Conservation (phyloP, 2,329 filamentous ascomycete genomes). For the Pseudohalonectria lignicola region DNA sequence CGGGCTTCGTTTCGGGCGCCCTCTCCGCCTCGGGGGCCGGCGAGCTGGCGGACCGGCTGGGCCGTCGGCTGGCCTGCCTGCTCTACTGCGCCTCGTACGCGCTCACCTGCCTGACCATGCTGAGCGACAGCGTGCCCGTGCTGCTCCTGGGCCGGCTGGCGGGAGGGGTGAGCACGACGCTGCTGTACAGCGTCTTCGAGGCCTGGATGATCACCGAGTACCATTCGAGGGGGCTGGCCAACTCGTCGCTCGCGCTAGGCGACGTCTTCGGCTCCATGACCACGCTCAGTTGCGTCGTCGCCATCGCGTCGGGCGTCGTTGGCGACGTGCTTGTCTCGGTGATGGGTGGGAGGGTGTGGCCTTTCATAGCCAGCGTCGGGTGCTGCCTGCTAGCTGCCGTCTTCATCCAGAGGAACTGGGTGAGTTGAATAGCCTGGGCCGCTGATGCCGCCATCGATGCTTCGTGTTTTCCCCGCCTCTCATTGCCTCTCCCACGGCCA, state of each 20-base stretch:
- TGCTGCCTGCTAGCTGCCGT: constrained; percentile 30
- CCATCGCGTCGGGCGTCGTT: constrained; percentile 39
- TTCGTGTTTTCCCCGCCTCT: too few relatives aligned
- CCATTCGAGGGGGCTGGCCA: constrained; percentile 30
- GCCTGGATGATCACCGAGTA: constrained; percentile 51
- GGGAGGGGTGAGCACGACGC: constrained; percentile 42
- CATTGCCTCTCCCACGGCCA: too few relatives aligned
- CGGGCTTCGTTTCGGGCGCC: constrained; percentile 36
- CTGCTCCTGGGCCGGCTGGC: constrained; percentile 43
- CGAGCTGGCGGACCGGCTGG: constrained; percentile 28
- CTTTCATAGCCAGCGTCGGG: constrained; percentile 35
- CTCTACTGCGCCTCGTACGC: constrained; percentile 41
- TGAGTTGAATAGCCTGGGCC: constrained; percentile 23
- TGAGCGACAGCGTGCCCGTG: constrained; percentile 26
- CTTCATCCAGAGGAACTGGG: constrained; percentile 35
- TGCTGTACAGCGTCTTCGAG: constrained; percentile 49
- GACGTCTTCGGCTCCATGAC: constrained; percentile 41
- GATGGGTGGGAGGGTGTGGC: constrained; percentile 36
- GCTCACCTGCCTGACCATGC: constrained; percentile 38
- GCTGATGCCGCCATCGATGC: too few relatives aligned
- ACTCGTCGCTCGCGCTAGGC: constrained; percentile 31
- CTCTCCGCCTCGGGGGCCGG: constrained; percentile 29
- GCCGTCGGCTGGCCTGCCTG: constrained; percentile 38
- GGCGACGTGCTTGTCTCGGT: constrained; percentile 37
- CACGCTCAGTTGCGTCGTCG: constrained; percentile 41